phyloP scores from a whole-genome alignment of 1,139 yeast species.

The Pichia sp. region DNA sequence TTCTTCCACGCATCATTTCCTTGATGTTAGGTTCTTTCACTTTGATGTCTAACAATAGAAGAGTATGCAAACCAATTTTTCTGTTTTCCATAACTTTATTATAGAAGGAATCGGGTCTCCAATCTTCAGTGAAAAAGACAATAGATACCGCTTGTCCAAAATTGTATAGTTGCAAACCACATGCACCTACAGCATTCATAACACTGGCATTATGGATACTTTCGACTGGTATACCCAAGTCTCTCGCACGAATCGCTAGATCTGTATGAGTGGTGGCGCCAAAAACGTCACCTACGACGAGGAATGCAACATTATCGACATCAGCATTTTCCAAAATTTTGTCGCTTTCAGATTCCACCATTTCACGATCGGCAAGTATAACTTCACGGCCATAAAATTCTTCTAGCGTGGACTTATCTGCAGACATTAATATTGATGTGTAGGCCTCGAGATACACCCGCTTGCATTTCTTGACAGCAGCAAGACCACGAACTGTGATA shows the following conservation, averaged over 20 bases:
- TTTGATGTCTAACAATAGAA: conserved; percentile 83
- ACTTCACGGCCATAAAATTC: conserved; percentile 82
- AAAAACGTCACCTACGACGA: conserved; percentile 96
- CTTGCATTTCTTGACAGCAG: conserved; percentile 74
- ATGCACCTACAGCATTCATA: conserved; percentile 98
- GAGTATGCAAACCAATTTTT: conserved; percentile 83
- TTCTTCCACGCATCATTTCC: conserved; percentile 88
- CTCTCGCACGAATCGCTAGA: conserved; percentile 84
- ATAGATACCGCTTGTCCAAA: conserved; percentile 96
- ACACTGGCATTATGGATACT: conserved; percentile 93
- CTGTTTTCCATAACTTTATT: conserved; percentile 86
- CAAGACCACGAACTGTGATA: conserved; percentile 91
- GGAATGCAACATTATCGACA: conserved; percentile 78
- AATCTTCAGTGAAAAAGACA: conserved; percentile 88
- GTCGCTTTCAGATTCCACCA: conserved; percentile 88
- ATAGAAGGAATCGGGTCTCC: conserved; percentile 97
- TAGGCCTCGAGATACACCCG: conserved; percentile 93
- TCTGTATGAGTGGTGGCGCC: conserved; percentile 99
- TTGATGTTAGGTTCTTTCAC: conserved; percentile 95
- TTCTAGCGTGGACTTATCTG: conserved; percentile 64
- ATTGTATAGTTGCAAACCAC: conserved; percentile 91
- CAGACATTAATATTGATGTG: conserved; percentile 93
- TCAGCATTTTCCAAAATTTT: conserved; percentile 73
- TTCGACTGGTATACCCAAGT: conserved; percentile 70
- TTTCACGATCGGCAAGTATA: conserved; percentile 86